Conservation (phyloP, 2,329 filamentous ascomycete species). For the Ophiostoma australiae region DNA sequence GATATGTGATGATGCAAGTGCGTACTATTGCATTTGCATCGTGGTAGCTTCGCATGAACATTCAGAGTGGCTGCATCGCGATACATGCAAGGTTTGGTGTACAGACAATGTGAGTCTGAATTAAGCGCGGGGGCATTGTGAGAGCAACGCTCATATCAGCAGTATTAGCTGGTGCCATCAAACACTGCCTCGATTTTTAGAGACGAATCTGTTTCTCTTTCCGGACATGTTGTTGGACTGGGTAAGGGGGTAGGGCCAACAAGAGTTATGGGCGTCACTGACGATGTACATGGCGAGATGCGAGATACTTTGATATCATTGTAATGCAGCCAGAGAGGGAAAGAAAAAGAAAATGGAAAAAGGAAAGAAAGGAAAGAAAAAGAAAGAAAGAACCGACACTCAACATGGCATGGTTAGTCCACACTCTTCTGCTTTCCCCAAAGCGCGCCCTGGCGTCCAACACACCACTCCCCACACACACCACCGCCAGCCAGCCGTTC, state of each 20-base stretch:
- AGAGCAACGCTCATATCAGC: too few species aligned
- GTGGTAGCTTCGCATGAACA: neutral
- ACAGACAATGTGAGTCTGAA: neutral
- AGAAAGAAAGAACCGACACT: too few species aligned
- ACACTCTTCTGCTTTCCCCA: neutral
- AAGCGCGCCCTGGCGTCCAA: constrained; percentile 9
- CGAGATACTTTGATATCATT: neutral
- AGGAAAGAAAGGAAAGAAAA: too few species aligned
- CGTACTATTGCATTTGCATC: neutral
- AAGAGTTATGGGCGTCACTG: neutral
- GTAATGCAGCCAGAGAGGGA: neutral
- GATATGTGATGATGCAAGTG: neutral
- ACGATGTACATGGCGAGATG: too few species aligned
- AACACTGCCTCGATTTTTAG: neutral
- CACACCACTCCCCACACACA: constrained; percentile 9
- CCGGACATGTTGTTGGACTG: neutral
- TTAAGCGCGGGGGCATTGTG: too few species aligned
- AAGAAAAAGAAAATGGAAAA: neutral
- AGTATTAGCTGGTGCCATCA: neutral
- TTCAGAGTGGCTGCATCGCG: too few species aligned
- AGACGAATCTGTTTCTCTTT: neutral
- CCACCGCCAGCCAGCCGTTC: constrained; percentile 11
- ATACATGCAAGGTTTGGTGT: neutral
- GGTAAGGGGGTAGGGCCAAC: neutral
- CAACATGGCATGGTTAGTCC: neutral